phyloP scores from a whole-genome alignment of 2,329 filamentous ascomycete genomes.

The Sporothrix brasiliensis region DNA sequence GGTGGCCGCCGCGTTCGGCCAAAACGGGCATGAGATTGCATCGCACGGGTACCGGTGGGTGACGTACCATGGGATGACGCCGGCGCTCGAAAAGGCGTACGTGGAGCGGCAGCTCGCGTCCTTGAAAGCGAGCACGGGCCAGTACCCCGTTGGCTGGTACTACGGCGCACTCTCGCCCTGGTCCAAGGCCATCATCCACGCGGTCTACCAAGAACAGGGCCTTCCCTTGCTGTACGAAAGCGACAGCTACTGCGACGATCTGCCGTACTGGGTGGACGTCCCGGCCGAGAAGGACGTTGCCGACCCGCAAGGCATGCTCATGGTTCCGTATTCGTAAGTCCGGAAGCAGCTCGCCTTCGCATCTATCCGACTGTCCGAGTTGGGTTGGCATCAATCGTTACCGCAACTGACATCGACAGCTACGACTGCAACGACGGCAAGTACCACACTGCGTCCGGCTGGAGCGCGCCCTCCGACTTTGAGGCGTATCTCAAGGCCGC shows the following conservation, averaged over 20 bases:
- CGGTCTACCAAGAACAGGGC: constrained; percentile 32
- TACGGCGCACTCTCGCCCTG: constrained; percentile 34
- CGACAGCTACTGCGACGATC: constrained; percentile 36
- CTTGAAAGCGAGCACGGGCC: constrained; percentile 32
- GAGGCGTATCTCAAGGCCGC: constrained; percentile 53
- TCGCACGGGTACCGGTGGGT: constrained; percentile 33
- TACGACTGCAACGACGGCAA: constrained; percentile 37
- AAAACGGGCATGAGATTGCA: constrained; percentile 35
- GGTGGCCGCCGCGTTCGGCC: constrained; percentile 31
- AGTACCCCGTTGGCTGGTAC: constrained; percentile 36
- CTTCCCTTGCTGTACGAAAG: constrained; percentile 33
- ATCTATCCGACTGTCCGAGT: no score
- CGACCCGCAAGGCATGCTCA: constrained; percentile 34
- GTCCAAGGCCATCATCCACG: constrained; percentile 32
- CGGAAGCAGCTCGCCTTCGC: no score
- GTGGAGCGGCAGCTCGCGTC: constrained; percentile 30
- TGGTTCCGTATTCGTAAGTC: constrained; percentile 35
- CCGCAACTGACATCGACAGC: neutral
- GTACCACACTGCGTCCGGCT: constrained; percentile 42
- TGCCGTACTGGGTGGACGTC: constrained; percentile 37
- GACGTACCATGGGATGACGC: constrained; percentile 31
- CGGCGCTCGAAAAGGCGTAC: constrained; percentile 32
- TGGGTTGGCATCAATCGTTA: no score
- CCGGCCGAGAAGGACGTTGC: constrained; percentile 32
- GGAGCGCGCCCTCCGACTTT: constrained; percentile 53